Conservation (phyloP, 1,284 basidiomycete genomes). For the Phellinidium pouzarii region DNA sequence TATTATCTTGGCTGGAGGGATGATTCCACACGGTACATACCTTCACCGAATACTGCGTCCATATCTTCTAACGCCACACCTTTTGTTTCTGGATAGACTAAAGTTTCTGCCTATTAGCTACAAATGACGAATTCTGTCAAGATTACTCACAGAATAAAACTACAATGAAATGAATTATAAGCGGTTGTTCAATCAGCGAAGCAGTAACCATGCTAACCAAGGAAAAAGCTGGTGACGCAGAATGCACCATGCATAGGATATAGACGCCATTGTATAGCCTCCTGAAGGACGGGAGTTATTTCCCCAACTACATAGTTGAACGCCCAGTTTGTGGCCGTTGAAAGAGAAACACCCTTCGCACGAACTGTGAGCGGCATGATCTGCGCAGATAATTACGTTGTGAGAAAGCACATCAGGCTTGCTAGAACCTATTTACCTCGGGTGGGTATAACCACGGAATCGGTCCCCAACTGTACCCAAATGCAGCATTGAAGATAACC, state of each 20-base stretch:
- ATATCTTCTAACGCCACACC: slow-evolving; percentile 77
- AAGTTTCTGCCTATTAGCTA: slow-evolving; percentile 16
- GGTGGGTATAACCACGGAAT: slow-evolving; percentile 87
- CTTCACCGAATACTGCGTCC: slow-evolving; percentile 80
- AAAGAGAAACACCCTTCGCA: slow-evolving; percentile 83
- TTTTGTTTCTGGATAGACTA: slow-evolving; percentile 80
- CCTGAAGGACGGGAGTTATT: slow-evolving; percentile 84
- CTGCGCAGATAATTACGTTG: slow-evolving; percentile 32
- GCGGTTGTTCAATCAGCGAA: slow-evolving; percentile 47
- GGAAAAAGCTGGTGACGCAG: slow-evolving; percentile 80
- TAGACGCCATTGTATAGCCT: slow-evolving; percentile 85
- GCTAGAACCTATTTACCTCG: slow-evolving; percentile 42
- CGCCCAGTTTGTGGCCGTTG: slow-evolving; percentile 42
- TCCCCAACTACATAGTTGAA: slow-evolving; percentile 91
- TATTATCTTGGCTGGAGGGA: neutral
- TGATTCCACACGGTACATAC: slow-evolving; percentile 28
- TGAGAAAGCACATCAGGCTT: neutral
- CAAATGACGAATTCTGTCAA: neutral
- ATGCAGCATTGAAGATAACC: slow-evolving; percentile 90
- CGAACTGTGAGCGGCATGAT: slow-evolving; percentile 89
- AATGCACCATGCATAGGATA: slow-evolving; percentile 98
- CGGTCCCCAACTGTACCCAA: slow-evolving; percentile 74
- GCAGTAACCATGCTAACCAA: slow-evolving; percentile 52
- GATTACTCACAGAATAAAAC: slow-evolving; percentile 12
- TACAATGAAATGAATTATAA: neutral